A percentile compares a stretch with the other conserved stretches of the same genome.
Evolutionary conservation across 345 rosid species (phyloP).

Genomic region (Euphorbia lathyris): DNA sequence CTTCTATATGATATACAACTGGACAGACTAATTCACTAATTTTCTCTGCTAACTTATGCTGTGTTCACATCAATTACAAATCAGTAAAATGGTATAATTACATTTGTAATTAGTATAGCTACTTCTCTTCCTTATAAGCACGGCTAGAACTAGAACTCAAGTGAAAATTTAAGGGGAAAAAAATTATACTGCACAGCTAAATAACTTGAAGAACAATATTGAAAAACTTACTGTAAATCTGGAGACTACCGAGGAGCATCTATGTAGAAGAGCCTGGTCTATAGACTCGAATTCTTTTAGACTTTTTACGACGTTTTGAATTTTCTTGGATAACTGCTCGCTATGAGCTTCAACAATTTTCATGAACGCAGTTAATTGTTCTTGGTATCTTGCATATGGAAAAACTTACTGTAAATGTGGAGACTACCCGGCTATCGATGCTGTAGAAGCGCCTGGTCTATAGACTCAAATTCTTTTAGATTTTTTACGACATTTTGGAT

Average conservation of each 20-base stretch:
- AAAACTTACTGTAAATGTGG: slow-evolving; percentile 1
- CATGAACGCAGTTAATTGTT: slow-evolving; percentile 54
- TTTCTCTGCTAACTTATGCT: neutral
- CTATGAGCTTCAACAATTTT: slow-evolving; percentile 59
- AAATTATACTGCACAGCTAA: neutral
- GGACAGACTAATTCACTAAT: neutral
- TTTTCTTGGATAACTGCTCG: slow-evolving; percentile 46
- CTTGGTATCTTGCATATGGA: slow-evolving; percentile 50
- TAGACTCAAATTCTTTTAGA: slow-evolving; percentile 50
- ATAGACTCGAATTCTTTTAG: slow-evolving; percentile 52
- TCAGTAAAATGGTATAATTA: neutral
- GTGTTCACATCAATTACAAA: neutral
- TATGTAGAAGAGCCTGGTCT: slow-evolving; percentile 38
- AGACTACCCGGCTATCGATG: slow-evolving; percentile 28
- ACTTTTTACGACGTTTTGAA: slow-evolving; percentile 48
- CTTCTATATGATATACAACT: neutral
- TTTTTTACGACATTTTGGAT: slow-evolving; percentile 50
- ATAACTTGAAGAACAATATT: neutral
- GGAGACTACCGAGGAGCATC: slow-evolving; percentile 23
- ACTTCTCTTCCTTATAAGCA: neutral
- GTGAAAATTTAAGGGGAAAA: neutral
- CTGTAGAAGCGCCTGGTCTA: slow-evolving; percentile 40
- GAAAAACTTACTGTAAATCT: neutral
- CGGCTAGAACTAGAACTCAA: neutral
- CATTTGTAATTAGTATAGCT: slow-evolving; percentile 5